Evolutionary conservation across 306 rosid species (phyloP), one percentile per base, ranked within the genome.

Genomic region (Citrullus colocynthis): DNA sequence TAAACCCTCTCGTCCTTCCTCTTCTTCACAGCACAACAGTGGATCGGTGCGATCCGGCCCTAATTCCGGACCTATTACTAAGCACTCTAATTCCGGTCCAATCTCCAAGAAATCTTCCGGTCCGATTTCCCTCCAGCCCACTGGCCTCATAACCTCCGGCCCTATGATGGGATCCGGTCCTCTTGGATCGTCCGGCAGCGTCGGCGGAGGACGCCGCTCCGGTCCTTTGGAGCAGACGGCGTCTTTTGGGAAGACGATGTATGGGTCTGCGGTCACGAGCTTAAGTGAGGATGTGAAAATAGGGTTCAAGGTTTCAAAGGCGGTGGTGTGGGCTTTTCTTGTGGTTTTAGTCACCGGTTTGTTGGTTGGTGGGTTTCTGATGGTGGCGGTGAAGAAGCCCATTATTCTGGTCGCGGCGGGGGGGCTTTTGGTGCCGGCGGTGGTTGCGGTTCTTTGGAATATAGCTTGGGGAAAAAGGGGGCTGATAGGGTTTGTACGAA

Each of bases 311-410:
- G 89, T 96, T 59, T 93, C 99, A 6, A 92, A 91, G 83, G 90
- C 82, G 77, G 89, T 88, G 78, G 83, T 91, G 32, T 96, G 99
- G 97, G 89, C 87, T 5, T 83, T 91, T 20, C 11, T 92, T 88
- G 97, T 83, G 84, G 91, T 82, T 74, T 88, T 85, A 51, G 99
- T 82, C 71, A 89, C 93, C 89, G 88, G 93, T 24, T 85, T 96
- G 81, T 87, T 96, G 13, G 91, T 96, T 20, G 99, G 99, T 32
- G 93, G 85, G 69, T 96, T 96, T 81, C 83, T 96, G 73, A 85
- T 89, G 93, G 97, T 88, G 86, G 96, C 98, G 32, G 99, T 91
- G 81, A 91, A 96, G 93, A 96, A 92, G 84, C 80, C 90, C 17
- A 82, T 86, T 80, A 85, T 92, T 51, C 76, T 92, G 76, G 85